Evolutionary conservation across 805 yeast species (phyloP).

Genomic region (Wickerhamiella galacta): DNA sequence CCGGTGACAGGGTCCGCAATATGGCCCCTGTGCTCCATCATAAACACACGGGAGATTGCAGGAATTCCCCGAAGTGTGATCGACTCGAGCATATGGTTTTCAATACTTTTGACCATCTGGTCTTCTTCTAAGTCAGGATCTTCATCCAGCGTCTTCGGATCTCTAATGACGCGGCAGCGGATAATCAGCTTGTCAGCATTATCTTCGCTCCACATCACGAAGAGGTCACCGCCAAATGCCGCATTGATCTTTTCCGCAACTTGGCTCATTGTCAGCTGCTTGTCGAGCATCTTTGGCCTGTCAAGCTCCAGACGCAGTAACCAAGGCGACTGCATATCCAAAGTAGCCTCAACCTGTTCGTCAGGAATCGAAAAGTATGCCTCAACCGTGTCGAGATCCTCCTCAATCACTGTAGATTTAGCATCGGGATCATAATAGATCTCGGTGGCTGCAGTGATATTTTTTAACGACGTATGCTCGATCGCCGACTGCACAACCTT

Average conservation of each 20-base stretch:
- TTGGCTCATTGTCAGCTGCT: constrained; percentile 94
- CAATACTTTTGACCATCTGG: constrained; percentile 85
- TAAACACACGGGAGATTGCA: constrained; percentile 74
- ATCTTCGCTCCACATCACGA: constrained; percentile 98
- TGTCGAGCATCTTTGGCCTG: constrained; percentile 97
- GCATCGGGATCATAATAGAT: constrained; percentile 98
- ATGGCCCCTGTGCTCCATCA: constrained; percentile 28
- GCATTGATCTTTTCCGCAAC: constrained; percentile 91
- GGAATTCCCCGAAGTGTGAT: constrained; percentile 92
- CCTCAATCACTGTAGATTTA: constrained; percentile 86
- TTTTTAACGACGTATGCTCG: constrained; percentile 87
- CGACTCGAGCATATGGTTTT: constrained; percentile 88
- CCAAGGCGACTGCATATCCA: constrained; percentile 97
- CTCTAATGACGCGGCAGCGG: constrained; percentile 97
- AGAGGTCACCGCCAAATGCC: constrained; percentile 84
- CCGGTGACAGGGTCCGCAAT: constrained; percentile 54
- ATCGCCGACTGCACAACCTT: constrained; percentile 91
- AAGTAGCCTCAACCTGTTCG: constrained; percentile 85
- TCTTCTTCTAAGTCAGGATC: constrained; percentile 95
- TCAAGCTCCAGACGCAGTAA: constrained; percentile 87
- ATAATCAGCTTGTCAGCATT: constrained; percentile 91
- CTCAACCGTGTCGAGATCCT: constrained; percentile 92
- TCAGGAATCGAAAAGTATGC: constrained; percentile 96
- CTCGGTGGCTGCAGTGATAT: constrained; percentile 94
- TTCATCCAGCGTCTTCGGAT: constrained; percentile 82